Percentiles rank a stretch among this genome's conserved stretches.
Conservation (phyloP, 352 stramenopile genomes). For the Phytophthora sp. region DNA sequence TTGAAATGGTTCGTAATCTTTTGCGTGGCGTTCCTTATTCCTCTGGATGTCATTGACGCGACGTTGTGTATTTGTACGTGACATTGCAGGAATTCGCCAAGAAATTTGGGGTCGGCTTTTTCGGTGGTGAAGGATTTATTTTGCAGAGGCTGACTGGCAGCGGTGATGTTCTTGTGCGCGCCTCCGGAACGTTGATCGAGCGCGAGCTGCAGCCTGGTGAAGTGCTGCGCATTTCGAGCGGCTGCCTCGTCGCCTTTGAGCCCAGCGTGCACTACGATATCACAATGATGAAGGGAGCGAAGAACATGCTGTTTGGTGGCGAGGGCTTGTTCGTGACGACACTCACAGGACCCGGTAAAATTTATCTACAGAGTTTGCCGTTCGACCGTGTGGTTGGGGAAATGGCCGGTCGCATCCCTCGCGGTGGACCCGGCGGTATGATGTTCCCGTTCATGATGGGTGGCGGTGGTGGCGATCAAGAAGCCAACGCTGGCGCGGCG, state of each 20-base stretch:
- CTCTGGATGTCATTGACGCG: background rate
- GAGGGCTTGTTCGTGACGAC: constrained; percentile 95
- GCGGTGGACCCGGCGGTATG: constrained; percentile 76
- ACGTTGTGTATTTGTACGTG: background rate
- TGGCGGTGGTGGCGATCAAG: constrained; percentile 43
- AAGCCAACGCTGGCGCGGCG: constrained; percentile 27
- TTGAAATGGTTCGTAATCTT: constrained; percentile 79
- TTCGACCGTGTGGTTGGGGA: constrained; percentile 93
- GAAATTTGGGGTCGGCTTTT: constrained; percentile 92
- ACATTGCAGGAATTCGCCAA: constrained; percentile 85
- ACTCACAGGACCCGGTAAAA: constrained; percentile 89
- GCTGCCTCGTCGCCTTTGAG: constrained; percentile 92
- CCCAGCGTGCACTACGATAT: constrained; percentile 91
- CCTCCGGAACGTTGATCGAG: constrained; percentile 88
- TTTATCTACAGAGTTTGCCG: constrained; percentile 93
- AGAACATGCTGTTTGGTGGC: constrained; percentile 95
- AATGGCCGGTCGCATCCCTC: constrained; percentile 89
- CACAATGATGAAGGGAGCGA: constrained; percentile 91
- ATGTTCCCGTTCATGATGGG: constrained; percentile 89
- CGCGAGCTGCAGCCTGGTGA: constrained; percentile 89
- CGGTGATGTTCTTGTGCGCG: constrained; percentile 93
- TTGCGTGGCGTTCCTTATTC: background rate
- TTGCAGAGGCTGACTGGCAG: constrained; percentile 91
- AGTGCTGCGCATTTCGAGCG: constrained; percentile 91
- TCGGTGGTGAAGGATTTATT: constrained; percentile 95